These are phyloP conservation scores for Torulaspora pretoriensis DNA, from an alignment of 1,139 yeast genomes.

Conservation along the genomic window DNA sequence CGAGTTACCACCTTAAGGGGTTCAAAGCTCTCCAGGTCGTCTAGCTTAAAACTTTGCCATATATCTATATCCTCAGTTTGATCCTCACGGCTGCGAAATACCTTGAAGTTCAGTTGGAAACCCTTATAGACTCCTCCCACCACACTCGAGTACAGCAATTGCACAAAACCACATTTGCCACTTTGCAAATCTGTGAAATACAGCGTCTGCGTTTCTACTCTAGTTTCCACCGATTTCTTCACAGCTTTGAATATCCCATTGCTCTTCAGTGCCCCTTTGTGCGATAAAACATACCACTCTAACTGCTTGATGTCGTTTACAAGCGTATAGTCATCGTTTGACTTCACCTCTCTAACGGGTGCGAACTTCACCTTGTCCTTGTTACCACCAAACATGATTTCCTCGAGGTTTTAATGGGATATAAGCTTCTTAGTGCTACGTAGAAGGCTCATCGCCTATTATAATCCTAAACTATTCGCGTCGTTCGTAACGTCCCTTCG, in stretches of 20 bases:
- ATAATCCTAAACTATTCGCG: neutral
- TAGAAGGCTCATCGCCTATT: neutral
- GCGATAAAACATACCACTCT: constrained; percentile 20
- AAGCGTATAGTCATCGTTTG: constrained; percentile 13
- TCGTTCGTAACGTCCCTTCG: constrained; percentile 7
- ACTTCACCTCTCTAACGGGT: constrained; percentile 14
- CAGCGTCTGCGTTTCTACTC: constrained; percentile 84
- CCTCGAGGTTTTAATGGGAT: neutral
- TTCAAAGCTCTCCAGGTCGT: constrained; percentile 17
- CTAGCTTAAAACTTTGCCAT: constrained; percentile 31
- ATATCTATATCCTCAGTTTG: constrained; percentile 41
- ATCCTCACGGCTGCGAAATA: constrained; percentile 38
- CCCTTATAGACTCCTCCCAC: constrained; percentile 72
- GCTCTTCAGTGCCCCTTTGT: constrained; percentile 7
- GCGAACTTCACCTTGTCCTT: constrained; percentile 18
- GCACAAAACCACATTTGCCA: constrained; percentile 74
- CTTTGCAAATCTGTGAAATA: constrained; percentile 58
- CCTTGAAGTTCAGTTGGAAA: constrained; percentile 78
- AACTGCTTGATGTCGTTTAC: constrained; percentile 17
- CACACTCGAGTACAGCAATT: constrained; percentile 76
- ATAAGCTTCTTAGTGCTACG: neutral
- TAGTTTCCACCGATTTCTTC: constrained; percentile 42
- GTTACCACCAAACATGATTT: constrained; percentile 8
- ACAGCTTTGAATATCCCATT: constrained; percentile 12
- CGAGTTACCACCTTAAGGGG: constrained; percentile 39